A percentile compares a stretch with the other conserved stretches of the same genome.
Evolutionary conservation across 2,329 filamentous ascomycete species (phyloP).

Genomic region (Aureobasidium sp.): DNA sequence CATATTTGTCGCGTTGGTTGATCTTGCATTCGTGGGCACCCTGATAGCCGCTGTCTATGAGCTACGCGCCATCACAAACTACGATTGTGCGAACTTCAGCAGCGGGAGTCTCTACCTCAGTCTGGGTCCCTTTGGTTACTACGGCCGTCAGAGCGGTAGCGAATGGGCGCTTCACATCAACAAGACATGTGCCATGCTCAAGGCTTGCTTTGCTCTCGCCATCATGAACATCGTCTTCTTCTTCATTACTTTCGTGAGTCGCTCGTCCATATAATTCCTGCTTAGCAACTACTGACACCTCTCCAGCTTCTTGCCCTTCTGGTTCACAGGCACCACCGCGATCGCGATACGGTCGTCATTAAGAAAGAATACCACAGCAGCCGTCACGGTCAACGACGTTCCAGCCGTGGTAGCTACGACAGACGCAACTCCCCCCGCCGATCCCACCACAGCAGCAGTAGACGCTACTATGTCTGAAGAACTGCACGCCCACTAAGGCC

Average conservation of each 20-base stretch:
- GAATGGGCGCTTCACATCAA: conserved; percentile 49
- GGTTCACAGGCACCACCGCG: conserved; percentile 39
- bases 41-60: conserved; percentile 55
- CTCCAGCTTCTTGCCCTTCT: conserved; percentile 54
- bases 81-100: conserved; percentile 60
- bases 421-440: conserved; percentile 17
- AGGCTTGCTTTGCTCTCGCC: conserved; percentile 78
- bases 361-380: conserved; percentile 45
- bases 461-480: conserved; percentile 25
- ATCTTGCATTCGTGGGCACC: conserved; percentile 56
- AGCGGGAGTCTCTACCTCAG: conserved; percentile 42
- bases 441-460: conserved; percentile 20
- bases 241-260: conserved; percentile 18
- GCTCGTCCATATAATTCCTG: background rate
- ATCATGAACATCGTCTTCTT: conserved; percentile 62
- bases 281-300: background rate
- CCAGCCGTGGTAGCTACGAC: conserved; percentile 25
- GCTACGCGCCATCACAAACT: conserved; percentile 49
- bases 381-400: conserved; percentile 37
- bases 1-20: conserved; percentile 53
- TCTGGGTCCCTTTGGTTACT: conserved; percentile 47
- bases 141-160: conserved; percentile 40
- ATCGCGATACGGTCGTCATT: conserved; percentile 45
- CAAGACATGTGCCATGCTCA: conserved; percentile 86
- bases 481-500: too few relatives aligned